phyloP scores from a whole-genome alignment of 1,284 basidiomycete genomes.

The Somion occarium region DNA sequence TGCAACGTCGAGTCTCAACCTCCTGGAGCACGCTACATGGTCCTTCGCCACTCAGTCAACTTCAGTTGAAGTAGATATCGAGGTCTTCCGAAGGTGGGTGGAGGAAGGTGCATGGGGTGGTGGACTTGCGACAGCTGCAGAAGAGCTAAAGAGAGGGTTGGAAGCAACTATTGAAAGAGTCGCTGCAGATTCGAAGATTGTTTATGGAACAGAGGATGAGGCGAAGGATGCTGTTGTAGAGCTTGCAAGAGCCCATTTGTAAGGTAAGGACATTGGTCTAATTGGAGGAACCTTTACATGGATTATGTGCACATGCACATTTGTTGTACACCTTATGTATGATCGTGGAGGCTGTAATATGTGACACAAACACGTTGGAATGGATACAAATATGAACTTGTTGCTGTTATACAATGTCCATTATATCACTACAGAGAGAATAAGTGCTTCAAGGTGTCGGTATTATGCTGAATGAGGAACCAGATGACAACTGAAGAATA shows the following conservation, averaged over 20 bases:
- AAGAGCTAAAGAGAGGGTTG: conserved; percentile 36
- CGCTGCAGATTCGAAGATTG: conserved; percentile 30
- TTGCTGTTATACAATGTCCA: too few species aligned
- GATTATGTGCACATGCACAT: too few species aligned
- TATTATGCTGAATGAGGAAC: conserved; percentile 42
- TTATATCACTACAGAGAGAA: too few species aligned
- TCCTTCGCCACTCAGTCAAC: conserved; percentile 31
- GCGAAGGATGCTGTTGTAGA: conserved; percentile 7
- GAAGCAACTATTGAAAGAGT: conserved; percentile 25
- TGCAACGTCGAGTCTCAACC: conserved; percentile 43
- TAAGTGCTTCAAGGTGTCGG: too few species aligned
- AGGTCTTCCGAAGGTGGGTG: conserved; percentile 56
- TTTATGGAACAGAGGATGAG: conserved; percentile 29
- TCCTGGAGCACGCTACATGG: conserved; percentile 68
- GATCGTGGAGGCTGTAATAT: too few species aligned
- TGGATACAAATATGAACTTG: too few species aligned
- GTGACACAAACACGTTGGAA: too few species aligned
- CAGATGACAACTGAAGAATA: conserved; percentile 61
- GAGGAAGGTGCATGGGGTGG: conserved; percentile 32
- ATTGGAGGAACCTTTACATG: not conserved
- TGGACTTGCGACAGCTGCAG: conserved; percentile 36
- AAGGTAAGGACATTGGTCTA: too few species aligned
- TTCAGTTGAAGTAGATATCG: conserved; percentile 37
- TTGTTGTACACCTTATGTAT: too few species aligned
- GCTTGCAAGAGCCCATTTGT: conserved; percentile 1